These are phyloP conservation scores for Penicillium verrucosum DNA, from an alignment of 2,329 filamentous ascomycete species.

Conservation along the genomic window DNA sequence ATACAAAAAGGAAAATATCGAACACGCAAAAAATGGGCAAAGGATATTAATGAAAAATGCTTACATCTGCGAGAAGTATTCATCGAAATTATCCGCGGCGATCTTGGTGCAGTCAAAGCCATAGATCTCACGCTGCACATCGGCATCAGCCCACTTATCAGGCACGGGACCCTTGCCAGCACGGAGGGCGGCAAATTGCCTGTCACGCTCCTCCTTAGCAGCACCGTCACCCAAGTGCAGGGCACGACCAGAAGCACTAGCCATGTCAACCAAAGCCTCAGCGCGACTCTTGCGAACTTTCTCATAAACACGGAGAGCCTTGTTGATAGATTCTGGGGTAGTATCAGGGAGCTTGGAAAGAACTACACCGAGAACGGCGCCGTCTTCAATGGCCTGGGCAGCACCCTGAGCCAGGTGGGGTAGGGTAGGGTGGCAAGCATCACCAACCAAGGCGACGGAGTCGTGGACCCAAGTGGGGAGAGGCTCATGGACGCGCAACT, in stretches of 20 bases:
- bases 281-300: constrained; percentile 55
- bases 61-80: constrained; percentile 40
- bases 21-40: neutral
- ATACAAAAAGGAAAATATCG: neutral
- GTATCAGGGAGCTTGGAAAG: constrained; percentile 49
- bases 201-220: constrained; percentile 58
- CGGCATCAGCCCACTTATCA: constrained; percentile 69
- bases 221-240: constrained; percentile 58
- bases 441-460: constrained; percentile 54
- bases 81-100: constrained; percentile 52
- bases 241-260: constrained; percentile 52
- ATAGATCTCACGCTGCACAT: constrained; percentile 66
- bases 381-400: constrained; percentile 64
- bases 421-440: constrained; percentile 62
- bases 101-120: constrained; percentile 60
- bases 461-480: constrained; percentile 60
- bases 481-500: constrained; percentile 59
- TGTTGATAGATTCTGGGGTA: constrained; percentile 48
- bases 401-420: constrained; percentile 64
- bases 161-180: constrained; percentile 47
- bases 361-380: constrained; percentile 54
- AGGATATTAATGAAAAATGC: neutral
- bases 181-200: constrained; percentile 53
- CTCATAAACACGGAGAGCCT: constrained; percentile 56
- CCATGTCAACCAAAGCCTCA: constrained; percentile 56